Evolutionary conservation across 1,284 basidiomycete genomes (phyloP).

Genomic region (Tausonia pullulans): DNA sequence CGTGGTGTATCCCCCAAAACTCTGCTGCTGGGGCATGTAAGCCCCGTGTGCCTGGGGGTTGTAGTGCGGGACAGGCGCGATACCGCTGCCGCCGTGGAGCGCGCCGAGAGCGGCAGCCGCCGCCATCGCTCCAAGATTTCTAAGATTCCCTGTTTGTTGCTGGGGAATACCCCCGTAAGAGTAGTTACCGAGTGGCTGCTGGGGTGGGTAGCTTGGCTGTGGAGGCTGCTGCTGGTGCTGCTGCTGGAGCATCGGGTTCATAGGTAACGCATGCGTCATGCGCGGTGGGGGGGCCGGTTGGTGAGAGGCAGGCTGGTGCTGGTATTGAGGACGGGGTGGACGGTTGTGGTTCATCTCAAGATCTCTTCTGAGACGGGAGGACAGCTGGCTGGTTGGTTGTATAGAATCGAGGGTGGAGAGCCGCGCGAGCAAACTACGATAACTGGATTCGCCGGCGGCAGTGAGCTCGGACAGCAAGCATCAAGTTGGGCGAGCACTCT

Average conservation of each 20-base stretch:
- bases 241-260: neutral
- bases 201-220: neutral
- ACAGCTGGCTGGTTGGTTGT: too few relatives aligned
- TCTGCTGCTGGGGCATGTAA: too few relatives aligned
- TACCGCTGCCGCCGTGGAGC: neutral
- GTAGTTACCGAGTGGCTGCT: neutral
- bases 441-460: too few relatives aligned
- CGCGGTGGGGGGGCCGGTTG: neutral
- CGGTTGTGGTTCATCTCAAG: neutral
- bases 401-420: too few relatives aligned
- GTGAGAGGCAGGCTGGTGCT: neutral
- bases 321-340: neutral
- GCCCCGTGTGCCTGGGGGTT: too few relatives aligned
- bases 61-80: too few relatives aligned
- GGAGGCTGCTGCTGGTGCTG: neutral
- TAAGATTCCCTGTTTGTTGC: neutral
- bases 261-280: neutral
- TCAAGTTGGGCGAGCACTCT: too few relatives aligned
- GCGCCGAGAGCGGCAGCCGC: constrained; percentile 3
- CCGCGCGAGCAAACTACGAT: too few relatives aligned
- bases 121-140: neutral
- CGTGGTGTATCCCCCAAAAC: too few relatives aligned
- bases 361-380: too few relatives aligned
- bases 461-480: too few relatives aligned
- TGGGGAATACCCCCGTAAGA: constrained; percentile 2